These are phyloP conservation scores for Albifimbria verrucaria DNA, from an alignment of 2,329 filamentous ascomycete species.

Conservation along the genomic window DNA sequence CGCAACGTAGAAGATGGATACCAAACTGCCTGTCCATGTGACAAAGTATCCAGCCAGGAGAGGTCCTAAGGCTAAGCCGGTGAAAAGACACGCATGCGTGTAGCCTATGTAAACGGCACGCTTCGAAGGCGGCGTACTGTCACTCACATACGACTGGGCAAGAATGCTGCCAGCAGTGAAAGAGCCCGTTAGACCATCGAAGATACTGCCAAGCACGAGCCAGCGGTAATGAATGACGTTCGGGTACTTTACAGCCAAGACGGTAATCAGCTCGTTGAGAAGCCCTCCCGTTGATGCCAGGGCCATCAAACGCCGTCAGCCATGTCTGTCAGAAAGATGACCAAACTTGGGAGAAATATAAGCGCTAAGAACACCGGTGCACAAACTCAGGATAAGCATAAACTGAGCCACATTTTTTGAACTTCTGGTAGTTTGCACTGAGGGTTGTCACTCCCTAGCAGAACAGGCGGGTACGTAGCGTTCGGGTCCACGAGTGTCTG, in stretches of 20 bases:
- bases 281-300: constrained; percentile 73
- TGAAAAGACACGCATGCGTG: constrained; percentile 84
- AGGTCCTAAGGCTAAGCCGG: constrained; percentile 84
- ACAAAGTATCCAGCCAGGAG: constrained; percentile 78
- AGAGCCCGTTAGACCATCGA: constrained; percentile 84
- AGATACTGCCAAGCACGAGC: constrained; percentile 70
- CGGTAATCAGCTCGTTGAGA: constrained; percentile 69
- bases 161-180: constrained; percentile 79
- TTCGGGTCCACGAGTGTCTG: constrained; percentile 54
- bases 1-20: constrained; percentile 83
- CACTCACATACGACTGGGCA: constrained; percentile 81
- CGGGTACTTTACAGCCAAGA: constrained; percentile 73
- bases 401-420: constrained; percentile 76
- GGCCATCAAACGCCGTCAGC: constrained; percentile 71
- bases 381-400: constrained; percentile 69
- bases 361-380: constrained; percentile 74
- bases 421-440: constrained; percentile 81
- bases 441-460: constrained; percentile 67
- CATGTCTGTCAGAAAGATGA: constrained; percentile 80
- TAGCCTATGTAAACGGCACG: constrained; percentile 84
- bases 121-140: constrained; percentile 78
- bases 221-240: constrained; percentile 72
- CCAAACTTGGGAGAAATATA: constrained; percentile 81
- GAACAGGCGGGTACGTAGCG: constrained; percentile 59
- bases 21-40: constrained; percentile 67